phyloP scores from a whole-genome alignment of 768 basidiomycete genomes.

The Rhodosporidiobolus sp. region DNA sequence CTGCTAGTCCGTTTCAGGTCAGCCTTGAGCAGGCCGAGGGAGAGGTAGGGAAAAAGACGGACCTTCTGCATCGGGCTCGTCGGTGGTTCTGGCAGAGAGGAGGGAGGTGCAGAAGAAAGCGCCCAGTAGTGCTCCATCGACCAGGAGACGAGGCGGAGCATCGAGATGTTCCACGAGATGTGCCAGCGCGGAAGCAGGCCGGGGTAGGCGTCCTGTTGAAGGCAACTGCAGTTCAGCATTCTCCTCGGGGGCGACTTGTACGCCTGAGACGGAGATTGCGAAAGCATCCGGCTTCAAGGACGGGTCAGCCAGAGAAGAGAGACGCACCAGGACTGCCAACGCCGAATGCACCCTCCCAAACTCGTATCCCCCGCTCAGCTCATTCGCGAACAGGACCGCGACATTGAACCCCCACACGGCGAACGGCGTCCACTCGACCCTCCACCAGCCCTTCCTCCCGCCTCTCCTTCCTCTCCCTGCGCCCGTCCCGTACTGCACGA shows the following conservation, averaged over 20 bases:
- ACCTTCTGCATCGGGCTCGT: slow-evolving; percentile 9
- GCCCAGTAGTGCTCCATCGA: slow-evolving; percentile 92
- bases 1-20: too few species aligned
- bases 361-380: slow-evolving; percentile 68
- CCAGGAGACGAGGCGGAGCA: slow-evolving; percentile 88
- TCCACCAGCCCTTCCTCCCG: slow-evolving; percentile 34
- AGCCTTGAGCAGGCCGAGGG: background rate
- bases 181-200: slow-evolving; percentile 92
- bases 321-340: slow-evolving; percentile 63
- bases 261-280: too few species aligned
- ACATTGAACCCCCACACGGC: slow-evolving; percentile 75
- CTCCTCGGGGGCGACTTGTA: too few species aligned
- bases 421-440: slow-evolving; percentile 40
- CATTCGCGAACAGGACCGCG: slow-evolving; percentile 70
- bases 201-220: slow-evolving; percentile 49
- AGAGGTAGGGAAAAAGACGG: background rate
- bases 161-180: slow-evolving; percentile 90
- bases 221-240: background rate
- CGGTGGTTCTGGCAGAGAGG: background rate
- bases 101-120: background rate
- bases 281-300: too few species aligned
- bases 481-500: slow-evolving; percentile 57
- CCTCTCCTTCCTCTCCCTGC: slow-evolving; percentile 48
- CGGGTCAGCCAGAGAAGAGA: background rate
- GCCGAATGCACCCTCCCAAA: slow-evolving; percentile 60